Evolutionary conservation across 2,329 filamentous ascomycete species (phyloP).

Genomic region (Fusarium humuli): DNA sequence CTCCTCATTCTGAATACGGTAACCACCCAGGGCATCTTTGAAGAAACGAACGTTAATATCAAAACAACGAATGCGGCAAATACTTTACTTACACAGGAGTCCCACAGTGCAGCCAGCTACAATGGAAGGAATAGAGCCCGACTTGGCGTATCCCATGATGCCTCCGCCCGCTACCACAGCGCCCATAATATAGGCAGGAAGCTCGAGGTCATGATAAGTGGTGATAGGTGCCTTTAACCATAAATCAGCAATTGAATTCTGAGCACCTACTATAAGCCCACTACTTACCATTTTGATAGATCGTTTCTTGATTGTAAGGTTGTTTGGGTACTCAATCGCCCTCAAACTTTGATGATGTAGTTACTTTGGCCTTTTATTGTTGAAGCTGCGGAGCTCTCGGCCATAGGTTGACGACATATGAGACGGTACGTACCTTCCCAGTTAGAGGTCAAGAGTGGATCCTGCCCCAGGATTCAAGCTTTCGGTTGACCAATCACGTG

Average conservation of each 20-base stretch:
- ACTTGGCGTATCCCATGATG: constrained; percentile 85
- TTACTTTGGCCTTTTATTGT: constrained; percentile 1
- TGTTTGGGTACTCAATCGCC: neutral
- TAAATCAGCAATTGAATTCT: neutral
- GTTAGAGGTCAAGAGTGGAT: constrained; percentile 5
- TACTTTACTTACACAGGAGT: constrained; percentile 64
- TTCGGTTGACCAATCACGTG: constrained; percentile 49
- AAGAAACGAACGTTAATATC: neutral
- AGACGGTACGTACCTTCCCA: constrained; percentile 7
- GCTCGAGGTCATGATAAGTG: constrained; percentile 50
- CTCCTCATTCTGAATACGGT: constrained; percentile 79
- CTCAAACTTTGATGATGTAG: neutral
- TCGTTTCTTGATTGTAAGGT: neutral
- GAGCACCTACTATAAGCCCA: too few species aligned
- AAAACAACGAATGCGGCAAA: neutral
- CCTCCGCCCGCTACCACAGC: constrained; percentile 88
- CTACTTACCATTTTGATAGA: constrained; percentile 23
- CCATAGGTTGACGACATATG: constrained; percentile 34
- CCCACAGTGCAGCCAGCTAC: constrained; percentile 88
- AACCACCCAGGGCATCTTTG: constrained; percentile 80
- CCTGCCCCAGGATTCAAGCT: constrained; percentile 23
- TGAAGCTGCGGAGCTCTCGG: constrained; percentile 18
- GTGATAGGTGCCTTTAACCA: constrained; percentile 15
- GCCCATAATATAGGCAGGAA: constrained; percentile 81
- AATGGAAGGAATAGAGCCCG: constrained; percentile 87